These are phyloP conservation scores for Coccomyxa sp. DNA, from an alignment of 139 green algal species.

Conservation along the genomic window DNA sequence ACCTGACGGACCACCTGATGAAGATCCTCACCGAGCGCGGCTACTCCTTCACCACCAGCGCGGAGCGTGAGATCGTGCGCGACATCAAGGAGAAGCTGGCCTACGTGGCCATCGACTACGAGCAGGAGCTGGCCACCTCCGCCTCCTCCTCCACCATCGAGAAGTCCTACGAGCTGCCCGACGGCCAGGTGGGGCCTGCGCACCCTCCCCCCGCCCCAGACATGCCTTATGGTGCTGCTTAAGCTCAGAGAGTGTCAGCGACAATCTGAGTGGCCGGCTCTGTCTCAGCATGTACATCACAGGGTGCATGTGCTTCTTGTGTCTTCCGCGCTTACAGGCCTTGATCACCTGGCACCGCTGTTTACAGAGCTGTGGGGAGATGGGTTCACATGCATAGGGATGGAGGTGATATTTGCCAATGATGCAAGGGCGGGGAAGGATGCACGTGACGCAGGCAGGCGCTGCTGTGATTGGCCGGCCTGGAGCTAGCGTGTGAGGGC, in stretches of 20 bases:
- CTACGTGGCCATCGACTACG: constrained; percentile 78
- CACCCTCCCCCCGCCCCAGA: neutral
- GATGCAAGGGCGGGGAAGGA: too few species aligned
- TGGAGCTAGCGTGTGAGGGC: neutral
- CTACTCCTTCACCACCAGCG: constrained; percentile 95
- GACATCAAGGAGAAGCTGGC: constrained; percentile 60
- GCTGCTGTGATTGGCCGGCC: neutral
- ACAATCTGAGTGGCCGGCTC: neutral
- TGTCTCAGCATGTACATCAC: too few species aligned
- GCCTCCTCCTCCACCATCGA: constrained; percentile 78
- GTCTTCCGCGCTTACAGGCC: too few species aligned
- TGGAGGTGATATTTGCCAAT: neutral
- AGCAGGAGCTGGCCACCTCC: constrained; percentile 9
- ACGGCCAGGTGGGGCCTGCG: constrained; percentile 53
- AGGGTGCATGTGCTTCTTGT: too few species aligned
- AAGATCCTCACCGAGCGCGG: constrained; percentile 81
- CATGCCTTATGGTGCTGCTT: neutral
- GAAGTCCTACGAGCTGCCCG: constrained; percentile 92
- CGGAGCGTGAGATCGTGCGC: neutral
- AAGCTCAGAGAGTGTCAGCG: neutral
- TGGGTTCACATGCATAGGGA: too few species aligned
- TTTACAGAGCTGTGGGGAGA: too few species aligned
- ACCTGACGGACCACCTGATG: constrained; percentile 49
- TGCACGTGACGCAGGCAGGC: neutral
- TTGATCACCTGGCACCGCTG: too few species aligned